Conservation (phyloP, 1,284 basidiomycete species). For the Malassezia japonica region DNA sequence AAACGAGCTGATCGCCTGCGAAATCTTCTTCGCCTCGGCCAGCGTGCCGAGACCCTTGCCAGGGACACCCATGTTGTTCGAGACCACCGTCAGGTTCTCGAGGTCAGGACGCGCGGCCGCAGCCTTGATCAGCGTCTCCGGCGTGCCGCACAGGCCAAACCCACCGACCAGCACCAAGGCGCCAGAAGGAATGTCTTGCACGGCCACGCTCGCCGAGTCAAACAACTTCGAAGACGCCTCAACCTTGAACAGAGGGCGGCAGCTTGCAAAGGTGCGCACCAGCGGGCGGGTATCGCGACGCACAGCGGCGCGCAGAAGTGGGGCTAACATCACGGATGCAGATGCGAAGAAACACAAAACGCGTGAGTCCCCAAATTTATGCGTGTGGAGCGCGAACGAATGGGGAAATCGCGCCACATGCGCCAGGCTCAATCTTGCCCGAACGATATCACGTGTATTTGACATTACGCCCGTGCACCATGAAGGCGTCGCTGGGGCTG, state of each 20-base stretch:
- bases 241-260: slow-evolving; percentile 6
- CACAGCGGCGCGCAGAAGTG: slow-evolving; percentile 4
- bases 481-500: too few species aligned
- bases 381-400: too few species aligned
- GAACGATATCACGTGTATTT: background rate
- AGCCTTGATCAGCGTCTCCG: slow-evolving; percentile 42
- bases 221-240: slow-evolving; percentile 24
- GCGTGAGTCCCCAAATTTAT: too few species aligned
- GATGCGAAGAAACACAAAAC: too few species aligned
- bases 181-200: slow-evolving; percentile 36
- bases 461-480: too few species aligned
- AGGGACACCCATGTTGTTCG: slow-evolving; percentile 45
- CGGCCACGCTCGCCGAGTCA: slow-evolving; percentile 33
- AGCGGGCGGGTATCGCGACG: slow-evolving; percentile 1
- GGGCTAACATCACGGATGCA: slow-evolving; percentile 11
- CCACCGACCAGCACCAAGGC: slow-evolving; percentile 36
- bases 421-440: background rate
- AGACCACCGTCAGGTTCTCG: slow-evolving; percentile 37
- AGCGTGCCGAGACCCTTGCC: slow-evolving; percentile 36
- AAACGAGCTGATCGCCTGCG: slow-evolving; percentile 41
- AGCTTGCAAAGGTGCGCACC: background rate
- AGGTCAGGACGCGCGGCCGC: slow-evolving; percentile 27
- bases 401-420: slow-evolving; percentile 4
- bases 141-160: slow-evolving; percentile 46
- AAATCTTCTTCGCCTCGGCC: slow-evolving; percentile 29